Percentiles rank a stretch among this genome's conserved stretches.
Evolutionary conservation across 208 protist genomes (phyloP).

Genomic region (Tritrichomonas foetus): DNA sequence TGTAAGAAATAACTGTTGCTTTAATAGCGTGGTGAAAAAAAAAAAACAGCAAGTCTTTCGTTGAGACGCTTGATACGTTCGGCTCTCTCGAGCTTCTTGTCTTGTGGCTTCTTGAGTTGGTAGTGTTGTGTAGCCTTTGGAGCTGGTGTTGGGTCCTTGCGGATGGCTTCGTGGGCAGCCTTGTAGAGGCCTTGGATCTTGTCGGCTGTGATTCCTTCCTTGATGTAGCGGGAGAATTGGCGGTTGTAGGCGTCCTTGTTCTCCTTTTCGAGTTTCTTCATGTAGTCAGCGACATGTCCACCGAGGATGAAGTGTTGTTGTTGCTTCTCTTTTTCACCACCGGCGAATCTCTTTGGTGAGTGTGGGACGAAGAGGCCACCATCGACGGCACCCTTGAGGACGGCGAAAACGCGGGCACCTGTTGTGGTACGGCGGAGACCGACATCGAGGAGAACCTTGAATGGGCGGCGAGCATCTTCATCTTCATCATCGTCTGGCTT

Average conservation of each 20-base stretch:
- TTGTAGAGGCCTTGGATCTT: slow-evolving; percentile 84
- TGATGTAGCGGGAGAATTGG: slow-evolving; percentile 87
- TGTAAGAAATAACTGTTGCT: too few relatives aligned
- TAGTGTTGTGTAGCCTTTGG: not conserved
- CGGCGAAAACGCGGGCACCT: slow-evolving; percentile 76
- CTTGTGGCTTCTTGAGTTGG: slow-evolving; percentile 5
- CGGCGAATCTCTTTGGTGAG: not conserved
- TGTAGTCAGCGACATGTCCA: slow-evolving; percentile 92
- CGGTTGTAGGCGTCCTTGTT: slow-evolving; percentile 77
- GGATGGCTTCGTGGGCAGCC: slow-evolving; percentile 70
- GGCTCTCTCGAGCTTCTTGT: not conserved
- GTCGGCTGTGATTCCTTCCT: slow-evolving; percentile 74
- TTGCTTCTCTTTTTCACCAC: slow-evolving; percentile 57
- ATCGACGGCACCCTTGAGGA: slow-evolving; percentile 61
- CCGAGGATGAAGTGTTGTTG: slow-evolving; percentile 78
- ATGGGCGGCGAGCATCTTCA: slow-evolving; percentile 71
- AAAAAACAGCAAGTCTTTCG: not conserved
- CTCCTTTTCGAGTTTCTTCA: slow-evolving; percentile 87
- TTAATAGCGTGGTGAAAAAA: slow-evolving; percentile 25
- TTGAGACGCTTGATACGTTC: not conserved
- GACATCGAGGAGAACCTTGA: slow-evolving; percentile 90
- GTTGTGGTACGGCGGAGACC: slow-evolving; percentile 89
- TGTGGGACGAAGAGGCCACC: slow-evolving; percentile 71
- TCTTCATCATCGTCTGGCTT: slow-evolving; percentile 66
- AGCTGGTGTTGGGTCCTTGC: slow-evolving; percentile 27